Conservation (phyloP, 2,329 filamentous ascomycete genomes). For the Claviceps humidiphila region DNA sequence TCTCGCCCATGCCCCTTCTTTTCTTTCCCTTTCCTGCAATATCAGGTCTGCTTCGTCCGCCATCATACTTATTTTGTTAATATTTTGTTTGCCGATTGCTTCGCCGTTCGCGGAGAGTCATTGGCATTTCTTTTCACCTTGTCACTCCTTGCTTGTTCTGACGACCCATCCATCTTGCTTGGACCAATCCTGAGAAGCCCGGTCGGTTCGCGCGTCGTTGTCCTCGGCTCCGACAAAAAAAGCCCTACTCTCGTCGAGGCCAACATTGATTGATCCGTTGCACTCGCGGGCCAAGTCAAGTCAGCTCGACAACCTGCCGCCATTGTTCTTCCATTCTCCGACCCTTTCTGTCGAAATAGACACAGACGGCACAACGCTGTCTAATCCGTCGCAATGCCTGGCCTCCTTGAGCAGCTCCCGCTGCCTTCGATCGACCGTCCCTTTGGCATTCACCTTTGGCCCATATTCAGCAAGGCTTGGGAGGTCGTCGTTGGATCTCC, state of each 20-base stretch:
- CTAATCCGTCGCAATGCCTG: constrained; percentile 21
- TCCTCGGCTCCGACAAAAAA: background rate
- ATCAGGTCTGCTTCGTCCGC: constrained; percentile 9
- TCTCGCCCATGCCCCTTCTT: constrained; percentile 9
- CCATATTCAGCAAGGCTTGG: constrained; percentile 82
- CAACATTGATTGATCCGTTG: background rate
- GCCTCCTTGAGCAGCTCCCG: constrained; percentile 44
- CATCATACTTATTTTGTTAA: constrained; percentile 7
- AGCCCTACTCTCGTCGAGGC: constrained; percentile 4
- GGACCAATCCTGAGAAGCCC: background rate
- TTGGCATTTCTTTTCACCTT: constrained; percentile 13
- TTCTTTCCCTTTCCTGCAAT: constrained; percentile 11
- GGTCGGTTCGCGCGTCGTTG: constrained; percentile 1
- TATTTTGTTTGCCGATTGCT: background rate
- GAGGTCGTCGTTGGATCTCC: constrained; percentile 66
- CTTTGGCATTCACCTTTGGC: constrained; percentile 86
- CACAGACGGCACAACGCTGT: background rate
- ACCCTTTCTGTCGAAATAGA: background rate
- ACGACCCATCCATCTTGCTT: constrained; percentile 1
- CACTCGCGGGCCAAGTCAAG: background rate
- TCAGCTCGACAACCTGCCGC: background rate
- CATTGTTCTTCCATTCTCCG: background rate
- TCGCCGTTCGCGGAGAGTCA: background rate
- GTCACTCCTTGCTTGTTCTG: constrained; percentile 21
- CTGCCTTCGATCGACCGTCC: constrained; percentile 78